Evolutionary conservation across 768 basidiomycete species (phyloP).

Genomic region (Rhodotorula paludigena): DNA sequence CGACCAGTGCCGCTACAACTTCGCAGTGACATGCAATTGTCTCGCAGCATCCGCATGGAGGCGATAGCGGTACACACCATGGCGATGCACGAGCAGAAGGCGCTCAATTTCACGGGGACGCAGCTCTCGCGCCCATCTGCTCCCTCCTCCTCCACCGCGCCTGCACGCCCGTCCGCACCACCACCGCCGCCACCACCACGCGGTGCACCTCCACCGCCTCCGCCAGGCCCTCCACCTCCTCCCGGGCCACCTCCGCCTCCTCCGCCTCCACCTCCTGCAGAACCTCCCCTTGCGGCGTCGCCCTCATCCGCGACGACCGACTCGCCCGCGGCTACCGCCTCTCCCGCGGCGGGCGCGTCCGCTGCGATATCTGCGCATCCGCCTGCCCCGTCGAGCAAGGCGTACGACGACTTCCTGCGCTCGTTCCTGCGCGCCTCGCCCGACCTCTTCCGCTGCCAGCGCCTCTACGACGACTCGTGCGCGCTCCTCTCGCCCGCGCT

Average conservation of each 20-base stretch:
- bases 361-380: not conserved
- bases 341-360: not conserved
- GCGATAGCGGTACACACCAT: constrained; percentile 24
- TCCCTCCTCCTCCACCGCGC: not conserved
- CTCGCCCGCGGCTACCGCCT: not conserved
- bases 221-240: not conserved
- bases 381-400: not conserved
- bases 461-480: constrained; percentile 24
- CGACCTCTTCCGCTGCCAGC: constrained; percentile 31
- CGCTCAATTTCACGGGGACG: constrained; percentile 13
- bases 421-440: constrained; percentile 23
- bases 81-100: constrained; percentile 37
- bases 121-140: constrained; percentile 1
- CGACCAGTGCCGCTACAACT: no score
- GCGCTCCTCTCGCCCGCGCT: not conserved
- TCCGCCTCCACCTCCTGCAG: not conserved
- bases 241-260: not conserved
- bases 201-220: not conserved
- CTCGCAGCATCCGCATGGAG: constrained; percentile 16
- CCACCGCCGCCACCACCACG: not conserved
- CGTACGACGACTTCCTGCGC: constrained; percentile 15
- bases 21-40: no score
- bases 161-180: not conserved
- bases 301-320: not conserved
- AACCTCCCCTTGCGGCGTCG: not conserved